A percentile compares a stretch with the other conserved stretches of the same genome.
Evolutionary conservation across 352 stramenopile genomes (phyloP).

Genomic region (Blastocystis sp.): DNA sequence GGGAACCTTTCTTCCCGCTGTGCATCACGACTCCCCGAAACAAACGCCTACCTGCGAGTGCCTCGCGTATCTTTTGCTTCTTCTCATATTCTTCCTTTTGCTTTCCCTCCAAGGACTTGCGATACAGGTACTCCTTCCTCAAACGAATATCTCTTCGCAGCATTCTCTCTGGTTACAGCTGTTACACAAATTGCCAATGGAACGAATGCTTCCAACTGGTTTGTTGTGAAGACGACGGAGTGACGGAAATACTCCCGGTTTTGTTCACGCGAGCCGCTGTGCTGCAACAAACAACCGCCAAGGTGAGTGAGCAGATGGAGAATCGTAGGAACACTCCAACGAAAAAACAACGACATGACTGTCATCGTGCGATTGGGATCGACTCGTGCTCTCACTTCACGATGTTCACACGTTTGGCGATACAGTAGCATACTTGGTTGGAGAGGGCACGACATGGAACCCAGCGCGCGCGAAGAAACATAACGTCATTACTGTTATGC

Average conservation of each 20-base stretch:
- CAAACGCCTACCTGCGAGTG: slow-evolving; percentile 78
- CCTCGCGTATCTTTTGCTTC: slow-evolving; percentile 94
- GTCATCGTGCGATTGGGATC: too few species aligned
- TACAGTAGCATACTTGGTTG: neutral
- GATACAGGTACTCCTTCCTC: slow-evolving; percentile 98
- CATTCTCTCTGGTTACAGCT: slow-evolving; percentile 3
- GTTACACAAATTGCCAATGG: neutral
- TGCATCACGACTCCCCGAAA: slow-evolving; percentile 75
- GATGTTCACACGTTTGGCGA: neutral
- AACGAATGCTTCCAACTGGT: slow-evolving; percentile 2
- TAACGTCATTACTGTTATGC: neutral
- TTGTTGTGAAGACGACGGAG: neutral
- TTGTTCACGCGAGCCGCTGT: neutral
- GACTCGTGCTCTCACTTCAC: too few species aligned
- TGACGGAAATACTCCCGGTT: neutral
- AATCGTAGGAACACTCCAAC: too few species aligned
- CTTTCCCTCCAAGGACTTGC: slow-evolving; percentile 93
- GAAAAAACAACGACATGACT: too few species aligned
- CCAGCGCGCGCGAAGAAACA: neutral
- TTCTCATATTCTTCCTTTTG: slow-evolving; percentile 93
- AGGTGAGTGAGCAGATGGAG: too few species aligned
- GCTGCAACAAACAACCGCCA: neutral
- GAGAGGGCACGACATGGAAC: neutral
- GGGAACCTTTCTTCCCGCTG: slow-evolving; percentile 90
- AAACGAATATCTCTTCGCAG: slow-evolving; percentile 91